Percentiles rank a stretch among this genome's conserved stretches.
phyloP scores from a whole-genome alignment of 768 basidiomycete species.

The Cyathus striatus region DNA sequence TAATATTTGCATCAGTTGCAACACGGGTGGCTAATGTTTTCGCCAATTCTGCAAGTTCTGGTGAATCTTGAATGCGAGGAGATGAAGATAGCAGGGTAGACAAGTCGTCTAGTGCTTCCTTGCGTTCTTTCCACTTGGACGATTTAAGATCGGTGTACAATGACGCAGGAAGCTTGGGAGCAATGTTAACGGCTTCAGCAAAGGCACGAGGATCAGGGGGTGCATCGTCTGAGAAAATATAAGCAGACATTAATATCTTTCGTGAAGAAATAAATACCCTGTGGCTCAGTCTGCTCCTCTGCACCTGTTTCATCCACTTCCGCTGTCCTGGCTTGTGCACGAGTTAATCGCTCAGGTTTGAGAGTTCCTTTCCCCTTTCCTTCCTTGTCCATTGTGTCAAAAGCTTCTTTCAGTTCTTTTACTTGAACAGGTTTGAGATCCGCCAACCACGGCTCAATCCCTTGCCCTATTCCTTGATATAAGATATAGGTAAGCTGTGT shows the following conservation, averaged over 20 bases:
- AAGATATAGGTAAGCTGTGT: constrained; percentile 65
- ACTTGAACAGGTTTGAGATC: constrained; percentile 97
- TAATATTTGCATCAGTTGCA: constrained; percentile 88
- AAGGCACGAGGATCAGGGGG: constrained; percentile 74
- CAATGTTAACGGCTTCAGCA: constrained; percentile 77
- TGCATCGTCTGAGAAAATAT: constrained; percentile 33
- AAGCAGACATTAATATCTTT: constrained; percentile 8
- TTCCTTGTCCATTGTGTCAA: constrained; percentile 78
- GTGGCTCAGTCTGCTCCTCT: constrained; percentile 33
- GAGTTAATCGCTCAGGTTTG: constrained; percentile 76
- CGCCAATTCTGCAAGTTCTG: constrained; percentile 72
- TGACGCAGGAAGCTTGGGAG: constrained; percentile 68
- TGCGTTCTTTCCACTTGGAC: constrained; percentile 97
- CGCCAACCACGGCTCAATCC: constrained; percentile 77
- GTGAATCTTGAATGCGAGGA: constrained; percentile 74
- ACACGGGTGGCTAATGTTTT: constrained; percentile 77
- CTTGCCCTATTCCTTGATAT: constrained; percentile 83
- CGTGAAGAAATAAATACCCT: constrained; percentile 29
- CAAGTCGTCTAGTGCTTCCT: constrained; percentile 85
- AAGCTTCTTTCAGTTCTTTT: constrained; percentile 90
- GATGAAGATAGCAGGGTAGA: constrained; percentile 61
- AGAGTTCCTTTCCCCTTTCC: constrained; percentile 80
- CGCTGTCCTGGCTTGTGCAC: constrained; percentile 68
- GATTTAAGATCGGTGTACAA: constrained; percentile 76
- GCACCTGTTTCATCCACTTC: constrained; percentile 38